Evolutionary conservation across 1,139 yeast species (phyloP), one percentile per base, ranked within the genome.

Genomic region (Debaryomycetaceae sp.): DNA sequence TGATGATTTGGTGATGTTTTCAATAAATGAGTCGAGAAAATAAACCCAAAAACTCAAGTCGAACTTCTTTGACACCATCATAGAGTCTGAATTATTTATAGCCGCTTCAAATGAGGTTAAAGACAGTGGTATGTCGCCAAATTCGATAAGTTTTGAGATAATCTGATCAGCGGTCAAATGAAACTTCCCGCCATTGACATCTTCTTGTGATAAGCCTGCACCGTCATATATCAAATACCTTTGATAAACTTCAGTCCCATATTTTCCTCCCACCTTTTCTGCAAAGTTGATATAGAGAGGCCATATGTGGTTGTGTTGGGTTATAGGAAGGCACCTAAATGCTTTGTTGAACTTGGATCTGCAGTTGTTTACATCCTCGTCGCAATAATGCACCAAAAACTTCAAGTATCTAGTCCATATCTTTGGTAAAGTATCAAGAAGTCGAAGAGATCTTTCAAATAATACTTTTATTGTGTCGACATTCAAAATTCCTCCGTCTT

Each of bases 231-330:
- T 67, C 31, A 76, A 57, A 54, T 76, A 76, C 49, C 83, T 65
- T 45, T 58, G 50, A 66, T 78, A 78, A 5, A 83, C 59, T 22
- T 51, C 42, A 35, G 67, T 62, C 13, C 71, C 75, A 0, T 81
- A 72, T 3, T 45, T 39, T 1, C 78, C 80, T 8, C 80, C 76
- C 20, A 75, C 63, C 0, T 38, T 40, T 24, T 74, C 69, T 1
- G 85, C 87, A 66, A 80, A 83, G 30, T 64, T 55, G 23, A 83
- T 54, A 54, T 75, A 83, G 24, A 72, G 44, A 0, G 77, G 76
- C 96, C 96, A 89, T 3, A 88, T 65, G 23, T 65, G 53, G 6
- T 62, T 62, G 58, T 87, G 96, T 33, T 78, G 78, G 0, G 76
- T 62, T 9, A 76, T 49, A 0, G 85, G 80, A 6, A 85, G 54